Evolutionary conservation across 495 filamentous ascomycete genomes (phyloP).

Genomic region (Talaromyces thailandensis): DNA sequence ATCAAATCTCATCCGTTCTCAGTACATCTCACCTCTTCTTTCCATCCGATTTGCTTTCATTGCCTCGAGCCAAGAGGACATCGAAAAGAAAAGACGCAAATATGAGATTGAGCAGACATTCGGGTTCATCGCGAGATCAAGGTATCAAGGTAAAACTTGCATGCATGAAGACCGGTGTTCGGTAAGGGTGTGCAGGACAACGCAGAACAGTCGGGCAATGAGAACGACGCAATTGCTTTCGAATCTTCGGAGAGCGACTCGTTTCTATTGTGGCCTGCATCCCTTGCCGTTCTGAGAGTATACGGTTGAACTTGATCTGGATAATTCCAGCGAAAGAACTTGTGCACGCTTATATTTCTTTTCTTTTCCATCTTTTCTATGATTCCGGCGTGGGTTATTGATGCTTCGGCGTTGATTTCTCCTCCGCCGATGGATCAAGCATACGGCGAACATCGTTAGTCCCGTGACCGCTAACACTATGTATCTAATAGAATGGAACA

Average conservation of each 20-base stretch:
- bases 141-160: conserved; percentile 33
- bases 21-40: neutral
- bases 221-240: neutral
- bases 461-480: neutral
- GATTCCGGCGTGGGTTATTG: neutral
- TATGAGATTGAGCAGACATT: neutral
- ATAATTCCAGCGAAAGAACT: conserved; percentile 55
- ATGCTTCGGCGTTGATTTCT: neutral
- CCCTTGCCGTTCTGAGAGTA: conserved; percentile 44
- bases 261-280: neutral
- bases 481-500: conserved; percentile 23
- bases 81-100: conserved; percentile 34
- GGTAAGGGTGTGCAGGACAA: conserved; percentile 8
- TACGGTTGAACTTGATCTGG: conserved; percentile 57
- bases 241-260: neutral
- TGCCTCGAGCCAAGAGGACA: conserved; percentile 15
- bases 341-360: conserved; percentile 31
- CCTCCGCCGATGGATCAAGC: neutral
- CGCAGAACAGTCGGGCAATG: neutral
- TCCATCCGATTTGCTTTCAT: conserved; percentile 11
- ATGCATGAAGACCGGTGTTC: conserved; percentile 46
- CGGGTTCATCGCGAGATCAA: conserved; percentile 38
- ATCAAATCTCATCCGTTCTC: neutral
- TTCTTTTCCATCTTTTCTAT: neutral
- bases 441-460: neutral